Conservation (phyloP, 345 rosid genomes). For the Acer saccharum region DNA sequence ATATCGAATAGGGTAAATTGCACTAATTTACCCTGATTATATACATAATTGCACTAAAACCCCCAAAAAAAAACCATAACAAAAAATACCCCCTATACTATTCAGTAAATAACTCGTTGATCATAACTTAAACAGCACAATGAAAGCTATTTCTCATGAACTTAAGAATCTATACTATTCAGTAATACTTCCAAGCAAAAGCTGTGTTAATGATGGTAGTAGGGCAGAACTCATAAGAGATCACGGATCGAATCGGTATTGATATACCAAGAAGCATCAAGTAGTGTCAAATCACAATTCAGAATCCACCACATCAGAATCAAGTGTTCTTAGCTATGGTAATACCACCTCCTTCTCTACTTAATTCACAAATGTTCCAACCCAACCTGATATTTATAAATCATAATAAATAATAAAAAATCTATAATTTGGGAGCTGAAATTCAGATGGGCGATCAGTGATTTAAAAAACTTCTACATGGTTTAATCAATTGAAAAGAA, state of each 20-base stretch:
- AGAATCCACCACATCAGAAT: no score
- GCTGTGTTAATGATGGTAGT: slow-evolving; percentile 9
- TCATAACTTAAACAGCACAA: slow-evolving; percentile 37
- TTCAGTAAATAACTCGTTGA: slow-evolving; percentile 48
- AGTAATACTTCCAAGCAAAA: slow-evolving; percentile 22
- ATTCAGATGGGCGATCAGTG: not conserved
- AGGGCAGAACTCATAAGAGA: not conserved
- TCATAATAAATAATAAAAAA: no score
- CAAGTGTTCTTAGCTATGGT: no score
- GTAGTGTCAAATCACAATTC: slow-evolving; percentile 11
- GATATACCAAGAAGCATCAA: not conserved
- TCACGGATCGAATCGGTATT: no score
- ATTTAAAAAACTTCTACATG: not conserved
- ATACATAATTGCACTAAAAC: no score
- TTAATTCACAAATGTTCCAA: not conserved
- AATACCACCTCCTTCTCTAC: slow-evolving; percentile 13
- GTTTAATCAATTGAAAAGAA: not conserved
- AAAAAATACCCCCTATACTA: not conserved
- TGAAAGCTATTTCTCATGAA: slow-evolving; percentile 14
- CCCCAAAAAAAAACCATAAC: no score
- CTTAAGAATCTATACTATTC: slow-evolving; percentile 6
- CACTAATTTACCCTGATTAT: no score
- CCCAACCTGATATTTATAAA: slow-evolving; percentile 4
- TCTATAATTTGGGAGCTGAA: no score
- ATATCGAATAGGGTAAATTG: no score